Evolutionary conservation across 176 grass and related monocot genomes (phyloP).

Genomic region (Oryza longistaminata): DNA sequence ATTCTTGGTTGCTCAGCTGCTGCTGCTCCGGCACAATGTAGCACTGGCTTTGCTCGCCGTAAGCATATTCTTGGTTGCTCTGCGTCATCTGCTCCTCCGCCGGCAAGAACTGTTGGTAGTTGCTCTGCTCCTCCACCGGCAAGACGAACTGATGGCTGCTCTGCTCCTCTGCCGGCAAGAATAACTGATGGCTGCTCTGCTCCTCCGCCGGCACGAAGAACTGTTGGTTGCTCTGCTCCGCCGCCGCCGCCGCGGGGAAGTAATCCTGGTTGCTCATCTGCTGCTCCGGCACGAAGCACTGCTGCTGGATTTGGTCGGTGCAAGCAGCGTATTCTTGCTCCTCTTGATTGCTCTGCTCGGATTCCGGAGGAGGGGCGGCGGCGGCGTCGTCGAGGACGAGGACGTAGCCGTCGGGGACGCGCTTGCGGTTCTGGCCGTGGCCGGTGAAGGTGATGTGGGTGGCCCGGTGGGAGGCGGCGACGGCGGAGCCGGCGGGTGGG

Average conservation of each 20-base stretch:
- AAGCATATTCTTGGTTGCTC: neutral
- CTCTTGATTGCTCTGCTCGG: neutral
- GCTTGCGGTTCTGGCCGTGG: slow-evolving; percentile 26
- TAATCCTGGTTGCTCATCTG: neutral
- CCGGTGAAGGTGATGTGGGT: slow-evolving; percentile 31
- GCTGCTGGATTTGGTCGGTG: neutral
- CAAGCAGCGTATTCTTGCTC: neutral
- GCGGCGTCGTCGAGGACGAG: neutral
- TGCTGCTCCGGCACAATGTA: neutral
- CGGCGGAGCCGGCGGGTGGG: neutral
- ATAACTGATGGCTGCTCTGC: neutral
- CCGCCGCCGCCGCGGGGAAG: neutral
- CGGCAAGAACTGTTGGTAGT: neutral
- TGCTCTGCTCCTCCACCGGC: neutral
- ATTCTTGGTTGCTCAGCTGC: neutral
- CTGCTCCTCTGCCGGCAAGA: neutral
- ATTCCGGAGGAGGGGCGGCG: too few species aligned
- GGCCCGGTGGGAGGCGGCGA: neutral
- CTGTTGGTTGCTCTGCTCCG: too few species aligned
- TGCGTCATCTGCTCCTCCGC: neutral
- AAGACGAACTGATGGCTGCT: neutral
- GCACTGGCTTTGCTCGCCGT: neutral
- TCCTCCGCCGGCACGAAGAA: too few species aligned
- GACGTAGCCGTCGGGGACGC: neutral
- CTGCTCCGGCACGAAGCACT: too few species aligned